Conservation (phyloP, 257 asterid genomes). For the Pogostemon cablin region DNA sequence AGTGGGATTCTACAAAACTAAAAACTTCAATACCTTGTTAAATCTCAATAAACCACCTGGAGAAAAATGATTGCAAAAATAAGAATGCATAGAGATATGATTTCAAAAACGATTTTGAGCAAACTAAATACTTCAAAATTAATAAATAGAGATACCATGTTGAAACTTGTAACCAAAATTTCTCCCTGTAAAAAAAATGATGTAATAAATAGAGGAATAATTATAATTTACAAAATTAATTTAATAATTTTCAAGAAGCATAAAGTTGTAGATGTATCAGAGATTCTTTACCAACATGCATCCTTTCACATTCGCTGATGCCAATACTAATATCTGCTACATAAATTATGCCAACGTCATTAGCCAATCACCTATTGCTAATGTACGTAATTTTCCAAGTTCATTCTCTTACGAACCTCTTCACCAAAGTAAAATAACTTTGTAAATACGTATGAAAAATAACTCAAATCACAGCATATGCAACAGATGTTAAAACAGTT, state of each 20-base stretch:
- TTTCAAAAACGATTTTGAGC: no score
- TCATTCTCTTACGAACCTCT: conserved; percentile 94
- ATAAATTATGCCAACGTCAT: conserved; percentile 99
- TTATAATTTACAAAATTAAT: not conserved
- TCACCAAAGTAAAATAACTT: conserved; percentile 55
- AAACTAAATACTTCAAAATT: no score
- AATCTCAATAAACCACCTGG: no score
- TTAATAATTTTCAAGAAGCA: not conserved
- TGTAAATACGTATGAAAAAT: conserved; percentile 22
- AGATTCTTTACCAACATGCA: conserved; percentile 77
- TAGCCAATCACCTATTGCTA: conserved; percentile 99
- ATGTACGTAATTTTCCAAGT: conserved; percentile 77
- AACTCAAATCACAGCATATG: conserved; percentile 10
- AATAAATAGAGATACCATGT: no score
- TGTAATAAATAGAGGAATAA: conserved; percentile 10
- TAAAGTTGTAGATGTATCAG: not conserved
- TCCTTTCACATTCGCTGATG: conserved; percentile 99
- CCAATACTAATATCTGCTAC: conserved; percentile 99
- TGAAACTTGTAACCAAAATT: no score
- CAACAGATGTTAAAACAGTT: conserved; percentile 23
- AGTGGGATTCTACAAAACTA: no score
- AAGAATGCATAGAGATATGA: no score
- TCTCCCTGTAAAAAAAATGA: no score
- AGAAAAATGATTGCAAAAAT: no score
- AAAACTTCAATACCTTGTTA: no score